Evolutionary conservation across 1,284 basidiomycete genomes (phyloP).

Genomic region (Sporisorium sorghi): DNA sequence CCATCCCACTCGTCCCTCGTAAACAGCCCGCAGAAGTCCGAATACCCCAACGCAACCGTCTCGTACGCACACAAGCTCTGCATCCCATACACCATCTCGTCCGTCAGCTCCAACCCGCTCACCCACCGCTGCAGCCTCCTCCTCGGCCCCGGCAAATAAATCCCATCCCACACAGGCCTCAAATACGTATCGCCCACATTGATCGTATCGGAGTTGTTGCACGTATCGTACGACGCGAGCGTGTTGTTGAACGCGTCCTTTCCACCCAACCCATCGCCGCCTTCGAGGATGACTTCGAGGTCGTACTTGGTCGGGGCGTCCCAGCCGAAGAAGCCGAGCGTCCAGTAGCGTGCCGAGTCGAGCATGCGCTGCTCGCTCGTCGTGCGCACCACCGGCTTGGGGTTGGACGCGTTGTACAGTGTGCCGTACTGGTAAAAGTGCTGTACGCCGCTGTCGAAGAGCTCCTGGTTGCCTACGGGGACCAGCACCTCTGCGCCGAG

Average conservation of each 20-base stretch:
- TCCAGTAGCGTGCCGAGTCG: slow-evolving; percentile 81
- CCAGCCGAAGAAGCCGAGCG: slow-evolving; percentile 57
- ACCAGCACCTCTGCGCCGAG: slow-evolving; percentile 78
- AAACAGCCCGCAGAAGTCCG: slow-evolving; percentile 85
- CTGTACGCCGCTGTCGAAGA: slow-evolving; percentile 67
- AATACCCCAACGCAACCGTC: slow-evolving; percentile 57
- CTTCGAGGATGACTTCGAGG: slow-evolving; percentile 63
- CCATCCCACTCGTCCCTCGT: slow-evolving; percentile 88
- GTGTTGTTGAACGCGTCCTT: slow-evolving; percentile 80
- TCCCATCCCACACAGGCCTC: slow-evolving; percentile 68
- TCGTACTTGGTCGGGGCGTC: slow-evolving; percentile 58
- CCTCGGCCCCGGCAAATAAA: slow-evolving; percentile 60
- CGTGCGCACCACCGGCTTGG: slow-evolving; percentile 63
- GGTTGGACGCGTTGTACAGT: slow-evolving; percentile 45
- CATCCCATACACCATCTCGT: slow-evolving; percentile 58
- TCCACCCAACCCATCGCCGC: slow-evolving; percentile 26
- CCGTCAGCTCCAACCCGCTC: slow-evolving; percentile 70
- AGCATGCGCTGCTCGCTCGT: slow-evolving; percentile 79
- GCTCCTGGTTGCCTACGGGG: slow-evolving; percentile 82
- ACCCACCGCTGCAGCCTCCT: slow-evolving; percentile 60
- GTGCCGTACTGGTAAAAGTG: slow-evolving; percentile 67
- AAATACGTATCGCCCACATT: slow-evolving; percentile 75
- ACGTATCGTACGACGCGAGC: slow-evolving; percentile 79
- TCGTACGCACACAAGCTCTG: slow-evolving; percentile 69
- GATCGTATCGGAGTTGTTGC: slow-evolving; percentile 71